Conservation (phyloP, 441 rosid species). For the Bruguiera hainesii region DNA sequence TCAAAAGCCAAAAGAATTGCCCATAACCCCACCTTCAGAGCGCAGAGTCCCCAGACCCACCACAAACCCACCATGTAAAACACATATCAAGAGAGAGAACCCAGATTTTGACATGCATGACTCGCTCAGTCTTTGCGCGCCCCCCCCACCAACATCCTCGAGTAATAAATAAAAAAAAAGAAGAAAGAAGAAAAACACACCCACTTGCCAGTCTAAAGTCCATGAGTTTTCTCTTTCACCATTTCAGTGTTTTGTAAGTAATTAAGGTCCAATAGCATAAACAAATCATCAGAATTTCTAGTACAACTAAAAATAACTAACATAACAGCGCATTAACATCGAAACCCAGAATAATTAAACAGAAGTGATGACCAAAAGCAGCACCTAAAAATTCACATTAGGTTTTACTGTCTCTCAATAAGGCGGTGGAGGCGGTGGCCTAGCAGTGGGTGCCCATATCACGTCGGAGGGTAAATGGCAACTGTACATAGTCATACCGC, state of each 20-base stretch:
- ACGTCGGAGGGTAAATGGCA: conserved; percentile 63
- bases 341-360: not conserved
- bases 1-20: conserved; percentile 18
- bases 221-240: no score
- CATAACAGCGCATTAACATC: conserved; percentile 6
- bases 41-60: no score
- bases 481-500: conserved; percentile 59
- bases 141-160: not conserved
- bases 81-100: not conserved
- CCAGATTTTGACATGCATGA: not conserved
- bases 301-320: not conserved
- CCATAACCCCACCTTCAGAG: not conserved
- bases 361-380: not conserved
- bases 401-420: conserved; percentile 12
- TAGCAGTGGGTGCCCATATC: conserved; percentile 75
- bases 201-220: no score
- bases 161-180: not conserved
- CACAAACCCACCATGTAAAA: not conserved
- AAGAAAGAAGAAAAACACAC: no score
- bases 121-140: not conserved
- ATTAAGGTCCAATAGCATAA: no score
- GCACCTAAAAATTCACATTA: not conserved
- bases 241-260: no score
- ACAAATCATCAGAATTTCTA: no score
- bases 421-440: conserved; percentile 58